Conservation (phyloP, 371 early-diverging fungal species). For the Lichtheimia ornata region DNA sequence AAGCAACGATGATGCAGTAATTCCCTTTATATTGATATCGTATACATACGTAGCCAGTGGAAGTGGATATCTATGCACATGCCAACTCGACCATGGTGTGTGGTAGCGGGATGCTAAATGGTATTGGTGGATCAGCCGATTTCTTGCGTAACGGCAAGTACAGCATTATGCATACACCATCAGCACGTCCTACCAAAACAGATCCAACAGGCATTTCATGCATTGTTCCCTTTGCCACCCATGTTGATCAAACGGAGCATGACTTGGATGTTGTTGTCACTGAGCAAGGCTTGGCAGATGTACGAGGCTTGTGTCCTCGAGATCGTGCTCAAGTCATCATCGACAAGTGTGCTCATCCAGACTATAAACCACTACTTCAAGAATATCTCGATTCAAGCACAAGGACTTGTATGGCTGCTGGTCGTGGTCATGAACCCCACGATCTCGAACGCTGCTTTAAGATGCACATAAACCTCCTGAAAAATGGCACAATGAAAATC, state of each 20-base stretch:
- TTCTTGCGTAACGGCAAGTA: slow-evolving; percentile 51
- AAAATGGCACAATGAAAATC: slow-evolving; percentile 56
- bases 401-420: slow-evolving; percentile 48
- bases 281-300: slow-evolving; percentile 56
- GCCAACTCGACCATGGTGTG: slow-evolving; percentile 55
- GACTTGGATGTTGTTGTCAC: slow-evolving; percentile 57
- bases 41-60: slow-evolving; percentile 10
- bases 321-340: slow-evolving; percentile 55
- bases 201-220: slow-evolving; percentile 53
- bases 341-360: slow-evolving; percentile 56
- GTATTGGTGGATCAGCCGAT: slow-evolving; percentile 54
- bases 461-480: slow-evolving; percentile 52
- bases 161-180: slow-evolving; percentile 57
- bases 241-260: slow-evolving; percentile 59
- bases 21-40: background rate
- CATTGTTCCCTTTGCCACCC: slow-evolving; percentile 53
- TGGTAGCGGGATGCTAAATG: slow-evolving; percentile 56
- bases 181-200: slow-evolving; percentile 46
- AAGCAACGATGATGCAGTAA: background rate
- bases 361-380: slow-evolving; percentile 46
- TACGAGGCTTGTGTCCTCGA: slow-evolving; percentile 52
- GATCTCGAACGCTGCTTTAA: slow-evolving; percentile 57
- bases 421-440: slow-evolving; percentile 56
- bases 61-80: slow-evolving; percentile 46
- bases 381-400: slow-evolving; percentile 51